Base-by-base conservation (phyloP, 176 grass and related monocot genomes). In the bread wheat (Triticum aestivum) region DNA sequence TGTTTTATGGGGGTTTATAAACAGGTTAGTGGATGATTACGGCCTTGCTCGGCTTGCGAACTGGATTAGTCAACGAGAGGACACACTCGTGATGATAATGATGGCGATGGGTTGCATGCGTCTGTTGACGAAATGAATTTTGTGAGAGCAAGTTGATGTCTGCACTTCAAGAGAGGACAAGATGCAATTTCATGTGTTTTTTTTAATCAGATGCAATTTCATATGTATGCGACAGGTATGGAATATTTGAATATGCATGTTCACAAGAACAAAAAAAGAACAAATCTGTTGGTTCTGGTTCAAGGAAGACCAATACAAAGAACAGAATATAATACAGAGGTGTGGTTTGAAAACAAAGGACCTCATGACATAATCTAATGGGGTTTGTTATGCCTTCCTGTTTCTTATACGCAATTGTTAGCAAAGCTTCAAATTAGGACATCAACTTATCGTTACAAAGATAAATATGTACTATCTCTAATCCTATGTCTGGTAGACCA, bases 1-100 rank as follows among this genome's bases (percentile, higher is more conserved):
- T 30, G 29, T 30, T 30, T 2, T 30, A 30, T 30, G 29, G 29
- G 30, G 29, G 29, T 30, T 30, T 30, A 30, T 30, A 30, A 30
- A 30, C 29, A 30, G 29, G 15, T 10, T 41, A 41, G 39, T 2
- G 39, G 39, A 41, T 41, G 39, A 41, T 41, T 41, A 41, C 29
- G 39, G 39, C 39, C 39, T 41, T 41, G 39, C 52, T 79, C 67
- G 76, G n/a, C 26, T 58, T 24, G 77, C 39, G 3, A 41, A 27
- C 11, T 5, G 38, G 27, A 63, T 2, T 75, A 15, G 85, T 80
- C 85, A 84, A 80, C 39, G 59, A 68, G 75, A 65, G 68, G 78
- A 69, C 35, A 69, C 26, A 54, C 6, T 0, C 0, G 51, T 18
- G 51, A 52, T 54, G 58, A n/a, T 11, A 30, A 30, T 30, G 59